A percentile compares a stretch with the other conserved stretches of the same genome.
Evolutionary conservation across 2,329 filamentous ascomycete genomes (phyloP).

Genomic region (Rutstroemia sp.): DNA sequence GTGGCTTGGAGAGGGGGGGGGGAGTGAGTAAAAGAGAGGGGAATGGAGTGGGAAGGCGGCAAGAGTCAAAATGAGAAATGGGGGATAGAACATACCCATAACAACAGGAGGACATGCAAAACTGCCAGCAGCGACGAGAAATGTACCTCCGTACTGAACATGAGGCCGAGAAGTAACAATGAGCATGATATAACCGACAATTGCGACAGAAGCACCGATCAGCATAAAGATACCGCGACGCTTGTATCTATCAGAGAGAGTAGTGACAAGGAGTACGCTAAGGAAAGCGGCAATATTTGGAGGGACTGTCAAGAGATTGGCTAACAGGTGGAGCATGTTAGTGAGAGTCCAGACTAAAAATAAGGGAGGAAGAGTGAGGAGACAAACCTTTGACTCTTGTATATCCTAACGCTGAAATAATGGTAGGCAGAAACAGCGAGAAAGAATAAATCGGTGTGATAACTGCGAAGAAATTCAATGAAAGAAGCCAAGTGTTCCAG

Average conservation of each 20-base stretch:
- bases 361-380: background rate
- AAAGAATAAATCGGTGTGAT: constrained; percentile 31
- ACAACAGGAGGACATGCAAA: constrained; percentile 53
- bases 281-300: constrained; percentile 57
- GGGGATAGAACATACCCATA: background rate
- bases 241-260: constrained; percentile 64
- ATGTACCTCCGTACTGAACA: constrained; percentile 74
- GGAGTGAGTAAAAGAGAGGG: background rate
- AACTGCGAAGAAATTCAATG: constrained; percentile 3
- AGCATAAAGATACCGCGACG: constrained; percentile 67
- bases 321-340: constrained; percentile 22
- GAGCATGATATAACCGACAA: constrained; percentile 73
- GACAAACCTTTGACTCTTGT: constrained; percentile 22
- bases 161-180: constrained; percentile 53
- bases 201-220: constrained; percentile 57
- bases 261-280: constrained; percentile 62
- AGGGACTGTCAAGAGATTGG: constrained; percentile 41
- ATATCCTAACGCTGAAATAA: constrained; percentile 46
- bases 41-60: background rate
- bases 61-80: too few relatives aligned
- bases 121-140: constrained; percentile 77
- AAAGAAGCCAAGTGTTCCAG: constrained; percentile 7
- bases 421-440: constrained; percentile 36
- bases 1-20: background rate
- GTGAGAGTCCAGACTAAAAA: too few relatives aligned